Conservation (phyloP, 352 stramenopile genomes). For the Globisporangium parvum region DNA sequence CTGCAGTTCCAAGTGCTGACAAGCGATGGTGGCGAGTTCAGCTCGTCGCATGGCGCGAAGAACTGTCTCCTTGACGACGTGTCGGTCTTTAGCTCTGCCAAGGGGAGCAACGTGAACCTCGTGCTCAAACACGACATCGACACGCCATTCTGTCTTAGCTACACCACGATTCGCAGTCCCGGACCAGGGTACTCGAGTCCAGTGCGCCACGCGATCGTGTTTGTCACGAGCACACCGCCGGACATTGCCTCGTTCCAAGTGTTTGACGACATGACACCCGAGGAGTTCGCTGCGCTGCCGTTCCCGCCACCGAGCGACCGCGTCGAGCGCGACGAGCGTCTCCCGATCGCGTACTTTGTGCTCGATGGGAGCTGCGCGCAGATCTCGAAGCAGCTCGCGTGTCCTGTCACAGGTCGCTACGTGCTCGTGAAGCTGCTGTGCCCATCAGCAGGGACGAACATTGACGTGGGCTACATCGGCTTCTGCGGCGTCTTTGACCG, state of each 20-base stretch:
- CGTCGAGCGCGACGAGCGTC: constrained; percentile 47
- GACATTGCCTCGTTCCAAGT: constrained; percentile 41
- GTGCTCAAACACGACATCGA: constrained; percentile 75
- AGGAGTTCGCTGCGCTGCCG: constrained; percentile 73
- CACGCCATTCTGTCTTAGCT: constrained; percentile 76
- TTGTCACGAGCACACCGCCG: constrained; percentile 59
- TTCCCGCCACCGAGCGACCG: constrained; percentile 46
- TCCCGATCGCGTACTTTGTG: constrained; percentile 74
- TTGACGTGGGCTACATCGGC: constrained; percentile 78
- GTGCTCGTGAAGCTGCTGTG: constrained; percentile 75
- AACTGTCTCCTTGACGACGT: constrained; percentile 78
- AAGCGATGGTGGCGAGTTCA: constrained; percentile 82
- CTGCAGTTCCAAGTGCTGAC: constrained; percentile 59
- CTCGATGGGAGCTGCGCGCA: constrained; percentile 72
- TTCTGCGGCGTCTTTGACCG: constrained; percentile 76
- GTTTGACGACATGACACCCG: constrained; percentile 63
- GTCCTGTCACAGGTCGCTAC: constrained; percentile 65
- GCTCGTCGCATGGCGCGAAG: constrained; percentile 45
- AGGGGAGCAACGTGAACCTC: constrained; percentile 69
- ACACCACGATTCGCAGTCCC: constrained; percentile 62
- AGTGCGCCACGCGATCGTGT: constrained; percentile 51
- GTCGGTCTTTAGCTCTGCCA: constrained; percentile 75
- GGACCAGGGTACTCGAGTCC: constrained; percentile 78
- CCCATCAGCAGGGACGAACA: constrained; percentile 62
- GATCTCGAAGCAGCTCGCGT: constrained; percentile 69